Base-by-base conservation (phyloP, 129 eudicot genomes). In the Heracleum sosnowskyi region DNA sequence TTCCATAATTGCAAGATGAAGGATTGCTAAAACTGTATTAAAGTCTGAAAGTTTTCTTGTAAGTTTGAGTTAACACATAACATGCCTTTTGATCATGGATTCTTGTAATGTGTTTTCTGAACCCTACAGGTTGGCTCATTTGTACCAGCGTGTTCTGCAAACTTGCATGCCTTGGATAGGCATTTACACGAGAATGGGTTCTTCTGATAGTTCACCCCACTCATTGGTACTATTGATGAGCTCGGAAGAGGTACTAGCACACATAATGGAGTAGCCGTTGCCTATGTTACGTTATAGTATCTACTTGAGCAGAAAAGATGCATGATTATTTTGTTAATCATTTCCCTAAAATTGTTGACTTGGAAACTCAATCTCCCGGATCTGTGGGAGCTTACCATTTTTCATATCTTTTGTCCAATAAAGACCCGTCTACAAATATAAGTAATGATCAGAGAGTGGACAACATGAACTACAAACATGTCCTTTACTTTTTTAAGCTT, bases 161-260 rank as follows among this genome's bases (percentile, higher is more conserved):
- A 81, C 73, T 77, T 96, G 81, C 97, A 92, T 33, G 97, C 92
- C 18, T 41, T 96, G 74, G 99, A 96, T 77, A n/a, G 88, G 90
- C 41, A 86, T 96, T 46, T 82, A 87, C 89, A 96, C 99, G 22
- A 81, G 99, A 79, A 96, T 92, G 99, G 99, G 99, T 69, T 97
- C 97, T 72, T 90, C 97, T 9, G 99, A 96, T 73, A 87, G 96
- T 88, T 86, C 99, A 4, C 22, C 82, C 40, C 86, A 80, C 13
- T 96, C 99, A 7, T 86, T 96, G 78, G 97, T 60, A 96, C 92
- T 53, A 83, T 96, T 41, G 99, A 96, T 83, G 99, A 96, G 83
- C 91, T 96, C 4, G 99, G 99, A 46, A 88, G 99, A 85, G 99
- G 99, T 74, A 96, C 99, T 17, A 96, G 99, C 47, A 96, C 99